Conservation (phyloP, 23 red algal genomes). For the Gracilaria gracilis region DNA sequence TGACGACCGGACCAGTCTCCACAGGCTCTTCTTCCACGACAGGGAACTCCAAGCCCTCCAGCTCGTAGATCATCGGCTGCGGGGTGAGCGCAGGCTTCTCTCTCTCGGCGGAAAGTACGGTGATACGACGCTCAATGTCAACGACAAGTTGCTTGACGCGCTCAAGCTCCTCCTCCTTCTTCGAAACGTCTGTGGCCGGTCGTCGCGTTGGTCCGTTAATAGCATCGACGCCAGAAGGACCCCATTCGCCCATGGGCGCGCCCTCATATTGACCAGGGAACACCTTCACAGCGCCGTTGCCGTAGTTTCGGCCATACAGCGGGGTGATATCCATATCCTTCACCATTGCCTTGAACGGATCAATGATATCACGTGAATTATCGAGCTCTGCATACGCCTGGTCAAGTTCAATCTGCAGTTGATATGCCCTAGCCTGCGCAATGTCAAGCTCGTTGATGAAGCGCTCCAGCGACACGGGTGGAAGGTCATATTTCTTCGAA, state of each 20-base stretch:
- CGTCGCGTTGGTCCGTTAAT: slow-evolving; percentile 57
- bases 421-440: slow-evolving; percentile 56
- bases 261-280: slow-evolving; percentile 72
- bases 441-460: slow-evolving; percentile 61
- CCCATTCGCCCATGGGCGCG: slow-evolving; percentile 36
- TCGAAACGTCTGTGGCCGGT: slow-evolving; percentile 41
- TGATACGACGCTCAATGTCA: slow-evolving; percentile 65
- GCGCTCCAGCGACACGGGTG: slow-evolving; percentile 54
- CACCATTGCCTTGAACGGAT: slow-evolving; percentile 72
- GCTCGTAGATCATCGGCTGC: not conserved
- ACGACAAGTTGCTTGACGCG: slow-evolving; percentile 68
- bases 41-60: slow-evolving; percentile 54
- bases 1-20: not conserved
- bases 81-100: slow-evolving; percentile 50
- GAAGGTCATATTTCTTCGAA: slow-evolving; percentile 63
- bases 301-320: slow-evolving; percentile 74
- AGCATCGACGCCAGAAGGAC: slow-evolving; percentile 53
- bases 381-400: slow-evolving; percentile 49
- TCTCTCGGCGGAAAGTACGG: slow-evolving; percentile 30
- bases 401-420: slow-evolving; percentile 70
- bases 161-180: slow-evolving; percentile 70
- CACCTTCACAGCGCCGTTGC: slow-evolving; percentile 43
- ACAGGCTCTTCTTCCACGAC: not conserved
- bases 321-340: slow-evolving; percentile 70
- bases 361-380: slow-evolving; percentile 13